Conservation (phyloP, 768 basidiomycete species). For the Grammothele lineata region DNA sequence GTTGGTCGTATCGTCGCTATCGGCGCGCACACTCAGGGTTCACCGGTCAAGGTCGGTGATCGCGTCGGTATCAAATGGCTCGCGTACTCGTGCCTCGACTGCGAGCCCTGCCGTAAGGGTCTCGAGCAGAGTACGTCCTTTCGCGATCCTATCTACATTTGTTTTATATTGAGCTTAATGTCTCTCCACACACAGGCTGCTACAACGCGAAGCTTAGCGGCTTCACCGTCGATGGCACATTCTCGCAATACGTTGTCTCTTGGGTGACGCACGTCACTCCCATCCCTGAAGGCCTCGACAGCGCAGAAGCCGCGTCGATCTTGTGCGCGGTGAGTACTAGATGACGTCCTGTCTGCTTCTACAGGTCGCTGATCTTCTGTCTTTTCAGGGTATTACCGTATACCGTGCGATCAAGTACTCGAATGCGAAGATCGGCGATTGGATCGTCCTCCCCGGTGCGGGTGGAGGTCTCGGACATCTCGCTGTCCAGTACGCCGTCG, state of each 20-base stretch:
- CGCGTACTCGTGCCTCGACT: conserved; percentile 68
- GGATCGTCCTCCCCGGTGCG: conserved; percentile 73
- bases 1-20: conserved; percentile 81
- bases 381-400: conserved; percentile 67
- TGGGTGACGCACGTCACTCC: conserved; percentile 72
- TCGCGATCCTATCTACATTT: no score
- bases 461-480: conserved; percentile 84
- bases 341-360: no score
- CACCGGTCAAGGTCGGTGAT: conserved; percentile 71
- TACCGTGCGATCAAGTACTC: conserved; percentile 82
- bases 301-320: conserved; percentile 67
- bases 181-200: conserved; percentile 45
- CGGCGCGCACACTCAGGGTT: conserved; percentile 52
- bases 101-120: conserved; percentile 75
- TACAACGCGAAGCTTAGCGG: conserved; percentile 56
- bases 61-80: conserved; percentile 85
- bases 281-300: conserved; percentile 66
- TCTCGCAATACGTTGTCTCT: conserved; percentile 69
- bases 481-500: conserved; percentile 76
- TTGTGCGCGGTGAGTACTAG: conserved; percentile 70
- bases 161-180: no score
- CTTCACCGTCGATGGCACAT: conserved; percentile 75
- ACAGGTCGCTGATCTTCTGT: no score
- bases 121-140: conserved; percentile 73
- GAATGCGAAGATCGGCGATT: conserved; percentile 61